Evolutionary conservation across 2,329 filamentous ascomycete species (phyloP).

Genomic region (Akanthomyces dipterigenus): DNA sequence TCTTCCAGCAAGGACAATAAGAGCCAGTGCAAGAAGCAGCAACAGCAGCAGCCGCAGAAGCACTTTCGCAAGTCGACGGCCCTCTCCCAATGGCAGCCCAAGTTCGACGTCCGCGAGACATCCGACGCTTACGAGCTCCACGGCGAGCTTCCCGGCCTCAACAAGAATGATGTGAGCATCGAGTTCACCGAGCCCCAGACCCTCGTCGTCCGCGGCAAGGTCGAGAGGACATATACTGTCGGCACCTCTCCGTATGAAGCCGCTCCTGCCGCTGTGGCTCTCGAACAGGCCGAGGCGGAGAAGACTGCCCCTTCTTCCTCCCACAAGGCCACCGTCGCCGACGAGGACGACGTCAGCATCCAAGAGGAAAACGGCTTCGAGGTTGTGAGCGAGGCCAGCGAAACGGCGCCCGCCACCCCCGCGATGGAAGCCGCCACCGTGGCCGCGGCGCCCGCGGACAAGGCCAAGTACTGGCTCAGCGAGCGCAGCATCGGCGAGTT

Average conservation of each 20-base stretch:
- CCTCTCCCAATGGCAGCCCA: slow-evolving; percentile 60
- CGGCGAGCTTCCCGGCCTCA: slow-evolving; percentile 71
- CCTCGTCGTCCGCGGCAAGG: slow-evolving; percentile 61
- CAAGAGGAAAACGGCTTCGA: slow-evolving; percentile 23
- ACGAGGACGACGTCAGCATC: slow-evolving; percentile 38
- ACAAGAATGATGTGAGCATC: slow-evolving; percentile 66
- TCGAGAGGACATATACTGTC: slow-evolving; percentile 56
- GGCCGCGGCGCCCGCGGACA: slow-evolving; percentile 29
- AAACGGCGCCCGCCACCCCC: slow-evolving; percentile 18
- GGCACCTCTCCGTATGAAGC: slow-evolving; percentile 40
- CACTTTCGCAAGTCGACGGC: slow-evolving; percentile 16
- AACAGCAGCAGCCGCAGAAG: slow-evolving; percentile 22
- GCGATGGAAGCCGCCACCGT: slow-evolving; percentile 21
- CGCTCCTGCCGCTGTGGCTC: slow-evolving; percentile 29
- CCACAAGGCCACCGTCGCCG: slow-evolving; percentile 60
- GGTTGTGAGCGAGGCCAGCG: slow-evolving; percentile 23
- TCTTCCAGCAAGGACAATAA: neutral
- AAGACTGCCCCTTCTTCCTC: slow-evolving; percentile 28
- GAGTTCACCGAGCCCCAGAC: slow-evolving; percentile 75
- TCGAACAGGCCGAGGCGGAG: slow-evolving; percentile 29
- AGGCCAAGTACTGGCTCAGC: slow-evolving; percentile 62
- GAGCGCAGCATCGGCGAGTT: slow-evolving; percentile 64
- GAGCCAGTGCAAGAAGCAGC: slow-evolving; percentile 15
- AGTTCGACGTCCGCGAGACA: slow-evolving; percentile 71
- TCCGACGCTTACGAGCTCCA: slow-evolving; percentile 66